Evolutionary conservation across 306 rosid species (phyloP), one percentile per base, ranked within the genome.

Genomic region (Malus fusca): DNA sequence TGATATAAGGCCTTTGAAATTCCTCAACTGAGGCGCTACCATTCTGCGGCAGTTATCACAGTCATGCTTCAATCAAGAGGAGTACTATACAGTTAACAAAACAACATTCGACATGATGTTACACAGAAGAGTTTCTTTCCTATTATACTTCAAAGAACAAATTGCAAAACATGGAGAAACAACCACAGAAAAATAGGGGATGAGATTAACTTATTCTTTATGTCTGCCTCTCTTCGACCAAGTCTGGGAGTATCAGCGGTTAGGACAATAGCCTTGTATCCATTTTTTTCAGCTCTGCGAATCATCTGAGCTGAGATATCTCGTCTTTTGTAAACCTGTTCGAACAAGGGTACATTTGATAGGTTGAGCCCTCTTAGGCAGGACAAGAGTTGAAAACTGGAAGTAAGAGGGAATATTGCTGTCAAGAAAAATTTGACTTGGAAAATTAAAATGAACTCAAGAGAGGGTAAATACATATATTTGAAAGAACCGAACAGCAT

Each of bases 221-320:
- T 88, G 85, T 88, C 96, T 61, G 90, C 90, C 78, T 90, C 96
- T 77, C 92, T 88, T 80, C 92, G 79, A 73, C 96, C 96, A 53
- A 80, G 82, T 71, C 84, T 77, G 13, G 92, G 92, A 66, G 67
- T 64, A 71, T 90, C 96, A 71, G 43, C 89, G 31, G 96, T 90
- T 69, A 90, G 61, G 67, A 90, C 88, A 77, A 90, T 71, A 43
- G 89, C 96, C 67, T 86, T 90, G 73, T 77, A 88, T 81, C 92
- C 90, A 37, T 42, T 74, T 78, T 74, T 83, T 75, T 90, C 96
- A 22, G 90, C 96, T 85, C 90, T 88, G 44, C 46, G 75, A 17
- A 88, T 84, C 21, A 90, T 56, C 44, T 46, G 52, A 80, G 86
- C 83, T 18, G 90, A 66, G 75, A 88, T 77, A 22, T 88, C 89